Evolutionary conservation across 208 protist genomes (phyloP), one percentile per base, ranked within the genome.

Genomic region (Wallacemonas sp.): DNA sequence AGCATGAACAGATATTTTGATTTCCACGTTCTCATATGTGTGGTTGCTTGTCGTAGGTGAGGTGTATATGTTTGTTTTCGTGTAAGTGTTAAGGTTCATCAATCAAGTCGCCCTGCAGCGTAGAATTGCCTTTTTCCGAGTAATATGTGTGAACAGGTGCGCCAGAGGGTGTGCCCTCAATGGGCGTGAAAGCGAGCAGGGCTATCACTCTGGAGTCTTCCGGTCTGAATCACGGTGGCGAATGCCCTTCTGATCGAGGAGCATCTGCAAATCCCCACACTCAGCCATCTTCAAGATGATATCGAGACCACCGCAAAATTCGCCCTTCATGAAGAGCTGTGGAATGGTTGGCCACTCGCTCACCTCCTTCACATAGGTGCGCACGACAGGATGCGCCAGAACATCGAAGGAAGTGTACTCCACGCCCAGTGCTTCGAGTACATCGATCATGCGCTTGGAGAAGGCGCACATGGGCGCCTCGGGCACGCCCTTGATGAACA

Each of bases 401-500:
- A 99, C 93, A 66, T 99, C 96, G 59, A 96, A 96, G 0, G 91
- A 92, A 12, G 76, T 90, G 79, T 96, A 99, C 65, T 97, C 79
- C 36, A 96, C 77, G 56, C 94, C 95, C 24, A 98, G 81, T 8
- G 86, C 75, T 67, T 97, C 85, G 42, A 99, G 62, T 15, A 98
- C 81, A 41, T 98, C 90, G 17, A 97, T 77, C 62, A 97, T 96
- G 46, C 84, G 84, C 46, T 90, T 91, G 24, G 90, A 97, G 68
- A 98, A 99, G 68, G 97, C 97, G 75, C 98, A 99, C 88, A 97
- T 84, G 8, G 98, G 97, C 6, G 84, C 83, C 75, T 97, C 82
- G 14, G 97, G 97, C 6, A 93, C 86, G 41, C 98, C 98, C 73
- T 99, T 99, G 85, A 99, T 99, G 65, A 98, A 99, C 8, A 98